phyloP scores from a whole-genome alignment of 495 filamentous ascomycete genomes.

The Hyaloscypha hepaticicola region DNA sequence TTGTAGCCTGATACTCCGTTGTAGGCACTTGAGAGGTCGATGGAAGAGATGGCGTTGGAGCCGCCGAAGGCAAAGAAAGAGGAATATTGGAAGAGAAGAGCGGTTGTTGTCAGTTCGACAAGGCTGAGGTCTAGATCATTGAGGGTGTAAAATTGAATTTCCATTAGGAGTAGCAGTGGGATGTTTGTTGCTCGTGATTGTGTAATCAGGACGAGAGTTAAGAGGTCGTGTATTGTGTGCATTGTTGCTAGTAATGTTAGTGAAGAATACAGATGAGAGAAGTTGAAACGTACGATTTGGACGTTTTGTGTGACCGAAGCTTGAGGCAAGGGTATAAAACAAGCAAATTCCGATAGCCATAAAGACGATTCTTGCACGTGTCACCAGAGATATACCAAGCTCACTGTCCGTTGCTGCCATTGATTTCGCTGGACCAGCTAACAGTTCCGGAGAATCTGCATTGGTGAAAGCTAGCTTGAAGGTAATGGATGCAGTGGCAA shows the following conservation, averaged over 20 bases:
- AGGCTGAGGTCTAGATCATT: constrained; percentile 44
- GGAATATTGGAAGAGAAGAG: constrained; percentile 66
- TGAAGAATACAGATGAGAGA: neutral
- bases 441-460: constrained; percentile 82
- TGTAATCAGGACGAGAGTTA: constrained; percentile 78
- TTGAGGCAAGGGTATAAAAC: constrained; percentile 37
- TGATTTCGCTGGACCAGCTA: constrained; percentile 49
- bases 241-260: constrained; percentile 34
- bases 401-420: constrained; percentile 40
- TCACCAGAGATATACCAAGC: constrained; percentile 47
- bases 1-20: constrained; percentile 76
- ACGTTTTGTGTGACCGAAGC: constrained; percentile 22
- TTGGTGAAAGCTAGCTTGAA: constrained; percentile 84
- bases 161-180: constrained; percentile 77
- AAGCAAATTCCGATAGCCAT: constrained; percentile 48
- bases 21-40: constrained; percentile 81
- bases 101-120: constrained; percentile 60
- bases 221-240: constrained; percentile 59
- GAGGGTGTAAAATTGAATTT: constrained; percentile 55
- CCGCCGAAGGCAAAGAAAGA: constrained; percentile 91
- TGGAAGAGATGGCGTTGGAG: constrained; percentile 87
- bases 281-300: constrained; percentile 29
- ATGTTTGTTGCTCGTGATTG: constrained; percentile 81
- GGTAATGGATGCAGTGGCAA: constrained; percentile 60
- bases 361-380: constrained; percentile 52